Percentiles rank a stretch among this genome's conserved stretches.
These are phyloP conservation scores for Peronosclerospora sorghi DNA, from an alignment of 352 stramenopile genomes.

Conservation along the genomic window DNA sequence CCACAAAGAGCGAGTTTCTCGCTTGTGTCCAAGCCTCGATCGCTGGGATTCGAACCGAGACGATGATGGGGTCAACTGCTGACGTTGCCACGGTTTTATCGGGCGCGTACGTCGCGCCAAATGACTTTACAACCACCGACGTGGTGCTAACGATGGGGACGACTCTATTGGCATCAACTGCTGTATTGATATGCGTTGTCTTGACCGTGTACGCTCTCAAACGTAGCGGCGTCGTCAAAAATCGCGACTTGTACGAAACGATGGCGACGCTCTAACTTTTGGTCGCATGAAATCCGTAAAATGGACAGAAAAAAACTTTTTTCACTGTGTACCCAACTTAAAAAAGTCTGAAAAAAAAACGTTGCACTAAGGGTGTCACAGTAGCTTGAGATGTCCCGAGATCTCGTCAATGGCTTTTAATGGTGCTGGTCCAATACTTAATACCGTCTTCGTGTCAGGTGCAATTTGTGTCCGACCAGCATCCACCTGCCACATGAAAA, in stretches of 20 bases:
- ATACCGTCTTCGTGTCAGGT: constrained; percentile 72
- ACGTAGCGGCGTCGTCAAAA: constrained; percentile 32
- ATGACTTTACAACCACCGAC: constrained; percentile 10
- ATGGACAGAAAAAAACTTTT: too few relatives aligned
- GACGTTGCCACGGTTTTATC: constrained; percentile 5
- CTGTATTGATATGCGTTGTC: constrained; percentile 25
- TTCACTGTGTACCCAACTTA: too few relatives aligned
- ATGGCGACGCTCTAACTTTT: constrained; percentile 35
- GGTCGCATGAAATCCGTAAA: too few relatives aligned
- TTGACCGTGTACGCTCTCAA: constrained; percentile 25
- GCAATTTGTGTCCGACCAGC: constrained; percentile 80
- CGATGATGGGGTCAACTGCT: neutral
- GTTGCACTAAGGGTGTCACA: too few relatives aligned
- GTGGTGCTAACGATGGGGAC: constrained; percentile 33
- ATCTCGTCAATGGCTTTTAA: constrained; percentile 58
- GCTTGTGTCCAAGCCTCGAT: constrained; percentile 26
- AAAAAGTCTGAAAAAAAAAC: too few relatives aligned
- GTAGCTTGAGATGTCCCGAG: constrained; percentile 78
- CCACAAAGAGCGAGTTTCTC: constrained; percentile 54
- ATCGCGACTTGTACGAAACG: constrained; percentile 27
- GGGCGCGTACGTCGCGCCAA: constrained; percentile 1
- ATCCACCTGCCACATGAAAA: constrained; percentile 36
- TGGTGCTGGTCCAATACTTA: constrained; percentile 67
- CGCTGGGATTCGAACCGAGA: neutral
- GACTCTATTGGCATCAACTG: constrained; percentile 31